Evolutionary conservation across 805 yeast species (phyloP).

Genomic region (Saccharomyces mikatae): DNA sequence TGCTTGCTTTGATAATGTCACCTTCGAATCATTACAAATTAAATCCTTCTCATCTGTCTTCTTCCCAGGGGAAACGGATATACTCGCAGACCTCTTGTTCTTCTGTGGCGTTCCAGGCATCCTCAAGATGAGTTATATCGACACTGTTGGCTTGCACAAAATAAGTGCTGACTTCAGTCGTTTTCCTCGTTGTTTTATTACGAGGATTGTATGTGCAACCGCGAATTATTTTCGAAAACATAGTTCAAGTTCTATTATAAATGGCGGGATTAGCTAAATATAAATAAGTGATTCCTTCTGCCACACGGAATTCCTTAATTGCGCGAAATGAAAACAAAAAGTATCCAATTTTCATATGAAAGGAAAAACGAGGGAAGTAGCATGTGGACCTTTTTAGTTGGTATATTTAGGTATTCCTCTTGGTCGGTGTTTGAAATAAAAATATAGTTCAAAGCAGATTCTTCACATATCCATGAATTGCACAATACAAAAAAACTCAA

Average conservation of each 20-base stretch:
- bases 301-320: background rate
- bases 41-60: slow-evolving; percentile 2
- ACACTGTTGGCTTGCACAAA: background rate
- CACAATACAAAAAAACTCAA: background rate
- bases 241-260: background rate
- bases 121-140: background rate
- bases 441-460: no score
- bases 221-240: background rate
- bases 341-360: background rate
- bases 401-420: no score
- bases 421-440: background rate
- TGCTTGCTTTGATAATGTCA: background rate
- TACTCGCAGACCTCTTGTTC: slow-evolving; percentile 18
- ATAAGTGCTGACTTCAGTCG: background rate
- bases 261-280: background rate
- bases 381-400: no score
- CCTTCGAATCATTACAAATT: background rate
- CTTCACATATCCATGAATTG: background rate
- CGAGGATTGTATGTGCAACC: background rate
- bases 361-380: background rate
- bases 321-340: background rate
- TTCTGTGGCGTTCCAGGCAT: slow-evolving; percentile 20
- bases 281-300: background rate
- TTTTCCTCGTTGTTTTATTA: background rate
- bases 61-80: slow-evolving; percentile 13